Conservation (phyloP, 1,139 yeast species). For the Meyerozyma smithsonii region DNA sequence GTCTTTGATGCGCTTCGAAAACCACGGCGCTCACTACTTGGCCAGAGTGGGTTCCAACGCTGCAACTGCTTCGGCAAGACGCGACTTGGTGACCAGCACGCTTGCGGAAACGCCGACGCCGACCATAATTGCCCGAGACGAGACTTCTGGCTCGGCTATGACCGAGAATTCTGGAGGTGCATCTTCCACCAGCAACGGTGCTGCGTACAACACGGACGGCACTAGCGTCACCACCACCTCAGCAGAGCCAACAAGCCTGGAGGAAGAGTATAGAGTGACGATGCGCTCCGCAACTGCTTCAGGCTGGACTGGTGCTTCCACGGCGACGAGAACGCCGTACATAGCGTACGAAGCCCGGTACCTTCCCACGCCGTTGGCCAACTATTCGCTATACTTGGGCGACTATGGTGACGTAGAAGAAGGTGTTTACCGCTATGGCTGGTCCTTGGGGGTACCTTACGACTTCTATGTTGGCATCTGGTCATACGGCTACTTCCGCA, state of each 20-base stretch:
- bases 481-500: neutral
- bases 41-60: neutral
- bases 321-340: neutral
- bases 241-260: too few species aligned
- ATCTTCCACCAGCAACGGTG: too few species aligned
- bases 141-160: too few species aligned
- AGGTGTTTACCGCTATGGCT: neutral
- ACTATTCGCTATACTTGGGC: neutral
- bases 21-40: neutral
- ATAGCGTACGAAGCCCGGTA: neutral
- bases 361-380: neutral
- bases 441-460: neutral
- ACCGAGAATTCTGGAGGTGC: too few species aligned
- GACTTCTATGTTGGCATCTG: neutral
- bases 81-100: too few species aligned
- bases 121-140: too few species aligned
- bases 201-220: too few species aligned
- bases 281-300: too few species aligned
- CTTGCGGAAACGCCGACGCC: too few species aligned
- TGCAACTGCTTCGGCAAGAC: too few species aligned
- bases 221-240: too few species aligned
- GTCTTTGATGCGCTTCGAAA: neutral
- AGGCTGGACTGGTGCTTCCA: neutral
- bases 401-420: neutral
- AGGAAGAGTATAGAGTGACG: too few species aligned